phyloP scores from a whole-genome alignment of 2,329 filamentous ascomycete genomes.

The Colletotrichum trifolii region DNA sequence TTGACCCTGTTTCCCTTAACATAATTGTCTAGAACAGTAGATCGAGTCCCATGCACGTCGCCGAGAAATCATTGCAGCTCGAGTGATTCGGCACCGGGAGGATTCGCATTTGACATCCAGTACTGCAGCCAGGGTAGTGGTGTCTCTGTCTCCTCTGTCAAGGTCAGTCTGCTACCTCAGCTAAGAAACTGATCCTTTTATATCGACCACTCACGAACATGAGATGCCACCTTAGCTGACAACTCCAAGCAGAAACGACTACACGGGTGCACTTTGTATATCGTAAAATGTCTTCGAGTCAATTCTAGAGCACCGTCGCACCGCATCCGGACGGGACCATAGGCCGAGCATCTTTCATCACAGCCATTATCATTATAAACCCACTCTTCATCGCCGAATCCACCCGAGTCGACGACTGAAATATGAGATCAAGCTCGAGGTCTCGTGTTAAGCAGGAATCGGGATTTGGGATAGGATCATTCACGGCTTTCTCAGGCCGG shows the following conservation, averaged over 20 bases:
- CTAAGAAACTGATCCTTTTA: conserved; percentile 21
- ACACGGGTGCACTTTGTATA: conserved; percentile 19
- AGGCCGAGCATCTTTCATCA: conserved; percentile 34
- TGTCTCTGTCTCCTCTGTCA: conserved; percentile 32
- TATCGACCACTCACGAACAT: conserved; percentile 10
- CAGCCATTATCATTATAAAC: conserved; percentile 27
- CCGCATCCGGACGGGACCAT: conserved; percentile 18
- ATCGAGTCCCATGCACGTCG: conserved; percentile 18
- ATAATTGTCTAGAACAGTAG: conserved; percentile 26
- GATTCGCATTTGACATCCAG: conserved; percentile 18
- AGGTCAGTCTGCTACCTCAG: conserved; percentile 25
- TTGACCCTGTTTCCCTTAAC: conserved; percentile 19
- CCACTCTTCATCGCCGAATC: conserved; percentile 23
- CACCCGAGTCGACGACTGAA: conserved; percentile 26
- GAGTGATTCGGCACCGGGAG: conserved; percentile 21
- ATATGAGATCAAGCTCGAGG: conserved; percentile 36
- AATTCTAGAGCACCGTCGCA: conserved; percentile 14
- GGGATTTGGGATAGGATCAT: conserved; percentile 40
- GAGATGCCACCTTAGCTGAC: conserved; percentile 26
- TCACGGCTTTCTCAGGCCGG: conserved; percentile 38
- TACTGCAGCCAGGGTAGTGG: conserved; percentile 29
- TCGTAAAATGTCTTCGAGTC: conserved; percentile 31
- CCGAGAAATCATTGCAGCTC: not conserved
- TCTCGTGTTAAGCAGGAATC: conserved; percentile 37
- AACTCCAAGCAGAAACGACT: conserved; percentile 11